phyloP scores from a whole-genome alignment of 2,329 filamentous ascomycete genomes.

The Epichloe festucae region DNA sequence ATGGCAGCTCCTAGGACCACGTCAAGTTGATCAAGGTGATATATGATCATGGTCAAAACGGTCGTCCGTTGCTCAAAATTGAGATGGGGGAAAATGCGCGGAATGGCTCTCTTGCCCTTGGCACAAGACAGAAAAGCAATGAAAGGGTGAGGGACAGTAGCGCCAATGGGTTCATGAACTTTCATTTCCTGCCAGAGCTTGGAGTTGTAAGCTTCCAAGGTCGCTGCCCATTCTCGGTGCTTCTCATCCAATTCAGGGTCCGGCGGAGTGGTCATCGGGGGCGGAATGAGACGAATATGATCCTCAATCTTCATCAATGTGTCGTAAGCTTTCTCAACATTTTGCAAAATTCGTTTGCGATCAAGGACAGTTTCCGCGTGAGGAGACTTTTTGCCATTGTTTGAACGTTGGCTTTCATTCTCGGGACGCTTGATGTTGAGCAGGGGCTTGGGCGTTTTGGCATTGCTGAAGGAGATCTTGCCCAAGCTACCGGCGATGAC shows the following conservation, averaged over 20 bases:
- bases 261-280: slow-evolving; percentile 37
- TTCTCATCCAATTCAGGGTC: slow-evolving; percentile 57
- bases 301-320: slow-evolving; percentile 91
- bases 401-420: slow-evolving; percentile 42
- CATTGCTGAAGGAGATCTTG: slow-evolving; percentile 98
- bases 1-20: slow-evolving; percentile 75
- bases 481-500: slow-evolving; percentile 93
- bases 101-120: slow-evolving; percentile 94
- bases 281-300: slow-evolving; percentile 68
- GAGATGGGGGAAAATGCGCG: slow-evolving; percentile 82
- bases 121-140: slow-evolving; percentile 88
- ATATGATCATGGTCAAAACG: slow-evolving; percentile 87
- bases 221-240: slow-evolving; percentile 58
- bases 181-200: slow-evolving; percentile 79
- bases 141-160: slow-evolving; percentile 74
- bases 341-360: slow-evolving; percentile 68
- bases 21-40: slow-evolving; percentile 84
- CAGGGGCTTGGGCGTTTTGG: slow-evolving; percentile 89
- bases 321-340: slow-evolving; percentile 80
- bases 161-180: slow-evolving; percentile 81
- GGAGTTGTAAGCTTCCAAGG: slow-evolving; percentile 55
- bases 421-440: slow-evolving; percentile 90
- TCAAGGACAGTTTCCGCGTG: slow-evolving; percentile 43
- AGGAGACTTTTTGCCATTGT: slow-evolving; percentile 30
- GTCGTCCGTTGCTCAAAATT: slow-evolving; percentile 87